These are phyloP conservation scores for Diplodia intermedia DNA, from an alignment of 2,329 filamentous ascomycete species.

Conservation along the genomic window DNA sequence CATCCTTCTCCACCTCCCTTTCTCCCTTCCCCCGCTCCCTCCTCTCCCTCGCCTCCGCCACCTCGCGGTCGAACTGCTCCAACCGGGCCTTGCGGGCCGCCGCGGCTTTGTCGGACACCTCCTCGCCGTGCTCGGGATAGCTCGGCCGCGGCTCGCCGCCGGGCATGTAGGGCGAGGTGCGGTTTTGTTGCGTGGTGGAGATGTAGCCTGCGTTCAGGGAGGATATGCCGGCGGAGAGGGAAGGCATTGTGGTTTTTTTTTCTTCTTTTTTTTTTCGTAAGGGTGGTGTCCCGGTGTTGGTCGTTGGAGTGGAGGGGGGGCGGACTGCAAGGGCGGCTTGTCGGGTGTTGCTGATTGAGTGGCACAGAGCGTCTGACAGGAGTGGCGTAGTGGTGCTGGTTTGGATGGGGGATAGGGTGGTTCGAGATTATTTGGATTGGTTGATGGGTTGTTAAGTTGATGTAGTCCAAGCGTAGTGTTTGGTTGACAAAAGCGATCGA, in stretches of 20 bases:
- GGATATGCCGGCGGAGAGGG: conserved; percentile 9
- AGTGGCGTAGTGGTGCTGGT: too few relatives aligned
- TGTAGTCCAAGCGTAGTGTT: too few relatives aligned
- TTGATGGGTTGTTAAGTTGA: too few relatives aligned
- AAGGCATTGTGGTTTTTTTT: not conserved
- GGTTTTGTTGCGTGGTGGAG: conserved; percentile 1
- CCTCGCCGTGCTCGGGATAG: too few relatives aligned
- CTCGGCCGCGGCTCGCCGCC: conserved; percentile 3
- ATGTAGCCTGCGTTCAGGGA: conserved; percentile 1
- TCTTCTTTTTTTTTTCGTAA: not conserved
- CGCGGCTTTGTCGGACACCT: not conserved
- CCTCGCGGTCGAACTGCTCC: not conserved
- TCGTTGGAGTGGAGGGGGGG: too few relatives aligned
- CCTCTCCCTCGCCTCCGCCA: conserved; percentile 6
- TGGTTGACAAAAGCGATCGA: too few relatives aligned
- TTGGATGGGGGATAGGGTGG: too few relatives aligned
- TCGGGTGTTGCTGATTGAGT: too few relatives aligned
- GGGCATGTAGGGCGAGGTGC: conserved; percentile 3
- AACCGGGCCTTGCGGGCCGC: not conserved
- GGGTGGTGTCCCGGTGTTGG: too few relatives aligned
- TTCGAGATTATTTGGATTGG: too few relatives aligned
- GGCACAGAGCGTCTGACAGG: too few relatives aligned
- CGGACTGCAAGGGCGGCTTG: too few relatives aligned
- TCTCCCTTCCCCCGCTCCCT: not conserved
- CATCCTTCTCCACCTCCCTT: not conserved